Conservation (phyloP, 306 rosid species). For the Inga laurina region DNA sequence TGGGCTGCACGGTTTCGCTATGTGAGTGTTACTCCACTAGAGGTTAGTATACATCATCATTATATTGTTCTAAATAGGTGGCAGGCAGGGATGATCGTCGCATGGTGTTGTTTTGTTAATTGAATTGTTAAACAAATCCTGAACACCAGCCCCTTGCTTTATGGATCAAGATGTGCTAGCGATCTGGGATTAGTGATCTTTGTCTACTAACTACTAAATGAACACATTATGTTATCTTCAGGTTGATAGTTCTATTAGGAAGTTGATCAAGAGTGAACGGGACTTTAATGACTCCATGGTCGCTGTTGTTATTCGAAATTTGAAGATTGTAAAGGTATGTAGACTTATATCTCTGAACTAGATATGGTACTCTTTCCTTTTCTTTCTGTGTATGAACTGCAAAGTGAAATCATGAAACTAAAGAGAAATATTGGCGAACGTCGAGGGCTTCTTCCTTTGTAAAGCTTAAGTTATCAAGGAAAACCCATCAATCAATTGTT, state of each 20-base stretch:
- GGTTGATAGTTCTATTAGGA: slow-evolving; percentile 60
- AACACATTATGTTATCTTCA: slow-evolving; percentile 37
- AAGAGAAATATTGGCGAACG: neutral
- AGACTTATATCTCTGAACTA: slow-evolving; percentile 29
- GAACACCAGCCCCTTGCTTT: slow-evolving; percentile 15
- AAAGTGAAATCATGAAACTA: neutral
- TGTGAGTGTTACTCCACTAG: slow-evolving; percentile 67
- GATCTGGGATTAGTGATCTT: slow-evolving; percentile 9
- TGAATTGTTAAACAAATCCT: slow-evolving; percentile 10
- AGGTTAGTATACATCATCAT: slow-evolving; percentile 59
- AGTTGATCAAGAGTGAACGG: slow-evolving; percentile 69
- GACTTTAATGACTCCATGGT: slow-evolving; percentile 72
- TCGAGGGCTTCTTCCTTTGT: neutral
- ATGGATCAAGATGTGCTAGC: neutral
- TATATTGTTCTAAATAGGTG: slow-evolving; percentile 21
- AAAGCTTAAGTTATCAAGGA: neutral
- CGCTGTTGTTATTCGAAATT: slow-evolving; percentile 75
- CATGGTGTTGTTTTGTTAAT: slow-evolving; percentile 13
- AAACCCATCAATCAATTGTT: neutral
- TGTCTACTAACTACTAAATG: slow-evolving; percentile 8
- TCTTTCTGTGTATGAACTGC: neutral
- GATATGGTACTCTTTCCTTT: slow-evolving; percentile 16
- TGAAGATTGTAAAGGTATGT: slow-evolving; percentile 82
- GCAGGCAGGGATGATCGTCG: neutral
- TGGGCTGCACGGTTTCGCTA: slow-evolving; percentile 85